Conservation (phyloP, 2,329 filamentous ascomycete species). For the Paecilomyces fulvus region DNA sequence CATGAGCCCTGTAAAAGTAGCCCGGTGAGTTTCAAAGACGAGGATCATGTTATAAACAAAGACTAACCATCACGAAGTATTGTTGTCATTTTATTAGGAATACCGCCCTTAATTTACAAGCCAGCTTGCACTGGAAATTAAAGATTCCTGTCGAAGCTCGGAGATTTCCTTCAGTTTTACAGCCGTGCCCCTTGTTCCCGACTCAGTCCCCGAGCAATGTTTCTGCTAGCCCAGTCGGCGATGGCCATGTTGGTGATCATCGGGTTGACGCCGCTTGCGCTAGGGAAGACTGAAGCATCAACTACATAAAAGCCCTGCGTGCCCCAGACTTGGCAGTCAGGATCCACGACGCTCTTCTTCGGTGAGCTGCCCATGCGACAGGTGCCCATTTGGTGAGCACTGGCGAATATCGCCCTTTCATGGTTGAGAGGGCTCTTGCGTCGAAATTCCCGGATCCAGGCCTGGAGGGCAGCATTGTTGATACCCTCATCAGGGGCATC, state of each 20-base stretch:
- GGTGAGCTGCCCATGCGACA: constrained; percentile 40
- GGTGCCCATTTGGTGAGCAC: constrained; percentile 45
- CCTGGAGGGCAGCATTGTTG: constrained; percentile 46
- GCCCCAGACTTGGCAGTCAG: constrained; percentile 39
- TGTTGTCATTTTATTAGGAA: neutral
- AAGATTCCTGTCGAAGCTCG: neutral
- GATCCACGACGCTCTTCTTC: constrained; percentile 37
- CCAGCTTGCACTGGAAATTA: neutral
- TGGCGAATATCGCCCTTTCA: constrained; percentile 36
- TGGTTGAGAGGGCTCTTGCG: constrained; percentile 38
- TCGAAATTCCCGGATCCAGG: constrained; percentile 46
- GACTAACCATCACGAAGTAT: neutral
- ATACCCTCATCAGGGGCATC: constrained; percentile 33
- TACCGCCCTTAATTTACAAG: neutral
- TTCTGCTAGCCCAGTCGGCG: constrained; percentile 37
- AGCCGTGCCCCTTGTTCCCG: constrained; percentile 23
- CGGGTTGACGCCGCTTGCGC: constrained; percentile 44
- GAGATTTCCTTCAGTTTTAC: neutral
- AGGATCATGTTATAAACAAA: too few species aligned
- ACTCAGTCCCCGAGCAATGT: constrained; percentile 20
- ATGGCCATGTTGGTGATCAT: constrained; percentile 47
- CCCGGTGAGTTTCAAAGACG: neutral
- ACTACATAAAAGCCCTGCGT: constrained; percentile 39
- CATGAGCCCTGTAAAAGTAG: neutral
- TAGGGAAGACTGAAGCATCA: constrained; percentile 44